Evolutionary conservation across 2,329 filamentous ascomycete genomes (phyloP).

Genomic region (Monosporascus sp.): DNA sequence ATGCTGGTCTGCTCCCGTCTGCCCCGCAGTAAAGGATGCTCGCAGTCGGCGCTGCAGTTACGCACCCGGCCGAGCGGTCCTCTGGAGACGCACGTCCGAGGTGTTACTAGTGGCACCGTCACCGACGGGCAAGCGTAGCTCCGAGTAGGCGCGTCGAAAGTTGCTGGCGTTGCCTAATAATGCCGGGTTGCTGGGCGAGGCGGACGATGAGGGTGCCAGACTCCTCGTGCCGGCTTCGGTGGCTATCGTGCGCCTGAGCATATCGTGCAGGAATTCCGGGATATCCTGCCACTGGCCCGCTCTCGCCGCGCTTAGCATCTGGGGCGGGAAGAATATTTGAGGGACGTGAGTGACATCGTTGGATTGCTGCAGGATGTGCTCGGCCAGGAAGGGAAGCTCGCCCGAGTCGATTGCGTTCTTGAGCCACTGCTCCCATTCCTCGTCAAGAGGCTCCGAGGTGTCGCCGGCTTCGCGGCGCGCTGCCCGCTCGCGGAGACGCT

Average conservation of each 20-base stretch:
- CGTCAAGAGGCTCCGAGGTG: slow-evolving; percentile 54
- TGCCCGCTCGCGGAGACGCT: slow-evolving; percentile 59
- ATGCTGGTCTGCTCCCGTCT: background rate
- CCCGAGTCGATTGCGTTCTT: slow-evolving; percentile 65
- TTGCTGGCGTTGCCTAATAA: slow-evolving; percentile 9
- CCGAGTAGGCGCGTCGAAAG: slow-evolving; percentile 21
- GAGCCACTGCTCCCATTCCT: slow-evolving; percentile 70
- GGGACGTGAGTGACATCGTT: slow-evolving; percentile 29
- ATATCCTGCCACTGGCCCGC: slow-evolving; percentile 53
- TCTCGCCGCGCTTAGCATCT: slow-evolving; percentile 50
- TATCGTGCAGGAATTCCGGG: slow-evolving; percentile 48
- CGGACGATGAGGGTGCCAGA: slow-evolving; percentile 6
- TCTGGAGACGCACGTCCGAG: slow-evolving; percentile 22
- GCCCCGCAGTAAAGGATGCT: background rate
- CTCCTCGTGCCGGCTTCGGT: slow-evolving; percentile 23
- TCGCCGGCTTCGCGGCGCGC: slow-evolving; percentile 59
- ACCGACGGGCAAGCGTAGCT: slow-evolving; percentile 35
- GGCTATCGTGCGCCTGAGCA: slow-evolving; percentile 44
- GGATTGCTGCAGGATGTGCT: slow-evolving; percentile 33
- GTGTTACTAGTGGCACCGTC: slow-evolving; percentile 20
- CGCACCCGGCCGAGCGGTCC: slow-evolving; percentile 28
- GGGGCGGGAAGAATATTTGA: slow-evolving; percentile 40
- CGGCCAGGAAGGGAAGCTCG: slow-evolving; percentile 42
- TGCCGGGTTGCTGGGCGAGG: slow-evolving; percentile 6
- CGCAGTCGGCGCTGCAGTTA: slow-evolving; percentile 6